Conservation (phyloP, 2,329 filamentous ascomycete species). For the Ceratocystis alfenasii region DNA sequence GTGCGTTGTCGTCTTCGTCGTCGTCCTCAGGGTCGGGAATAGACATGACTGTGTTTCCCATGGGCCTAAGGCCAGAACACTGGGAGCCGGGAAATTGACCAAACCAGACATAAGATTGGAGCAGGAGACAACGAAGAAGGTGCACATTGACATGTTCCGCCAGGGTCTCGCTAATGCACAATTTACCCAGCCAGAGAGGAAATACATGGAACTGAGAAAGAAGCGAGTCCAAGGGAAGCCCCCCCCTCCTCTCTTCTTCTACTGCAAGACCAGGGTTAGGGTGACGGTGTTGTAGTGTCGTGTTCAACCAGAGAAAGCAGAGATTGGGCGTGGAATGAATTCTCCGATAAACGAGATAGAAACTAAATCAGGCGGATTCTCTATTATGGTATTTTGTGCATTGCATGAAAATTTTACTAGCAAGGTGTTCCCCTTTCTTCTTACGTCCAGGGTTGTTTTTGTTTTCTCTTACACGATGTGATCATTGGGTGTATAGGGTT, state of each 20-base stretch:
- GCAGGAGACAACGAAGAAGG: neutral
- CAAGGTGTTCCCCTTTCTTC: too few species aligned
- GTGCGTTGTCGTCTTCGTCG: too few species aligned
- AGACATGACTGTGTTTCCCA: neutral
- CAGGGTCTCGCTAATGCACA: neutral
- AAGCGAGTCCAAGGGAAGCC: neutral
- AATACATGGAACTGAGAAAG: neutral
- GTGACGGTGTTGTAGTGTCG: neutral
- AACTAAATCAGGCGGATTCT: too few species aligned
- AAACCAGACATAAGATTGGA: neutral
- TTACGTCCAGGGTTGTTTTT: too few species aligned
- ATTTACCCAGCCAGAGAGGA: neutral
- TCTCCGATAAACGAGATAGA: slow-evolving; percentile 10
- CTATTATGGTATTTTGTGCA: too few species aligned
- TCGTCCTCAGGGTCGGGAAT: neutral
- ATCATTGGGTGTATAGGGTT: too few species aligned
- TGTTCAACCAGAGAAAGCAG: neutral
- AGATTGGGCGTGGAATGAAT: neutral
- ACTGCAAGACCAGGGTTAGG: neutral
- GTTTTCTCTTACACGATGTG: too few species aligned
- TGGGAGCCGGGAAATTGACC: neutral
- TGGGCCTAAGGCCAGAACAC: neutral
- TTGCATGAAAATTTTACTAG: too few species aligned
- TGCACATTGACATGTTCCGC: neutral
- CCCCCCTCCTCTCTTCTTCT: too few species aligned